These are phyloP conservation scores for Cryoendolithus antarcticus DNA, from an alignment of 2,329 filamentous ascomycete genomes.

Conservation along the genomic window DNA sequence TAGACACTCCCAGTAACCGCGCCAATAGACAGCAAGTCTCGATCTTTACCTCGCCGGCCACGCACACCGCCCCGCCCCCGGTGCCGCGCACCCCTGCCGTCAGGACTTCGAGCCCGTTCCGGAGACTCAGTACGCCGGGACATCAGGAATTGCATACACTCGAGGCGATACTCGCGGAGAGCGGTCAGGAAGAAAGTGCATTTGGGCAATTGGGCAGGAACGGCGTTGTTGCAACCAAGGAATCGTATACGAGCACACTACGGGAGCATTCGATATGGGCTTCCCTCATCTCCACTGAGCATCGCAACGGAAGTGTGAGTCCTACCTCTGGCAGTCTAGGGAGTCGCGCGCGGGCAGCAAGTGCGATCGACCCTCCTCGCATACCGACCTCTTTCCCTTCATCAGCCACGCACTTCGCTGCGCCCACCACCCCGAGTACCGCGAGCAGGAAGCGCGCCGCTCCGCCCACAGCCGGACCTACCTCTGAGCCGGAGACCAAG, in stretches of 20 bases:
- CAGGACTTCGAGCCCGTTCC: conserved; percentile 1
- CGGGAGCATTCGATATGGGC: conserved; percentile 1
- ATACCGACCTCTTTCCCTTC: not conserved
- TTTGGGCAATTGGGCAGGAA: not conserved
- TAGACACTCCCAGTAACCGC: not conserved
- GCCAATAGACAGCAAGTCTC: conserved; percentile 1
- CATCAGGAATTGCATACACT: no score
- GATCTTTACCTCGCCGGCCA: conserved; percentile 1
- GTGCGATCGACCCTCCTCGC: not conserved
- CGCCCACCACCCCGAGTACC: not conserved
- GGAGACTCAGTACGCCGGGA: not conserved
- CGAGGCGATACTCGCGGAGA: not conserved
- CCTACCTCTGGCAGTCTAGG: not conserved
- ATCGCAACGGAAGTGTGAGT: not conserved
- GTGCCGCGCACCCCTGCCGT: not conserved
- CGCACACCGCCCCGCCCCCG: not conserved
- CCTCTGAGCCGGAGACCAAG: conserved; percentile 6
- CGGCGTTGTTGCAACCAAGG: not conserved
- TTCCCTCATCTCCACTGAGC: not conserved
- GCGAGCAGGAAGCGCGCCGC: conserved; percentile 1
- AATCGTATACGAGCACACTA: not conserved
- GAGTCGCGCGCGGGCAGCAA: not conserved
- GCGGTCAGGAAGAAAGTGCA: not conserved
- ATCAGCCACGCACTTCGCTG: not conserved
- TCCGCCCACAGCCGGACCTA: conserved; percentile 1